phyloP scores from a whole-genome alignment of 1,284 basidiomycete species.

The Naganishia cerealis region DNA sequence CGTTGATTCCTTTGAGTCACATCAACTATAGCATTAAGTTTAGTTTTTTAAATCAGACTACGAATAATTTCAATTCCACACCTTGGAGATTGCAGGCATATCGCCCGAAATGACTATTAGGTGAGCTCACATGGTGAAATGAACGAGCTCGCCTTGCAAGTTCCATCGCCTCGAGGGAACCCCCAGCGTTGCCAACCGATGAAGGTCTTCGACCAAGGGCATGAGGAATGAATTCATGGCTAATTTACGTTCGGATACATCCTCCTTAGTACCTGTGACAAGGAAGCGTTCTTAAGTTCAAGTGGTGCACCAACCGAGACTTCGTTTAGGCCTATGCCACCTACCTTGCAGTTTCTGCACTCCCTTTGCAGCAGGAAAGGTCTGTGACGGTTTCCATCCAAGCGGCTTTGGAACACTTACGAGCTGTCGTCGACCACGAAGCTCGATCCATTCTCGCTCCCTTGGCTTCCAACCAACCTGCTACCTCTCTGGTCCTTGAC shows the following conservation, averaged over 20 bases:
- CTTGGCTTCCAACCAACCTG: too few species aligned
- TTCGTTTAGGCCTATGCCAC: background rate
- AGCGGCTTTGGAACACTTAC: too few species aligned
- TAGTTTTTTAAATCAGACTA: background rate
- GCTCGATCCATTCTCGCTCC: too few species aligned
- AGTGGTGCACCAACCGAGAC: background rate
- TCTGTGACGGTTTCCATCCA: too few species aligned
- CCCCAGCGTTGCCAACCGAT: background rate
- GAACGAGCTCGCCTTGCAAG: background rate
- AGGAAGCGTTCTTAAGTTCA: background rate
- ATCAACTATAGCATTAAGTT: background rate
- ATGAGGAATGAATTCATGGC: background rate
- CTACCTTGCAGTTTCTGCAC: too few species aligned
- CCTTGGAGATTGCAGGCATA: conserved; percentile 6
- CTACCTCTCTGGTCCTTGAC: too few species aligned
- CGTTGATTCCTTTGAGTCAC: background rate
- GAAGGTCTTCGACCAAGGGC: conserved; percentile 1
- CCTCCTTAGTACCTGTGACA: background rate
- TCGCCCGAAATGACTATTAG: background rate
- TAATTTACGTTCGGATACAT: background rate
- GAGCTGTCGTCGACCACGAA: too few species aligned
- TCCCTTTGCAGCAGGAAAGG: too few species aligned
- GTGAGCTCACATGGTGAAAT: background rate
- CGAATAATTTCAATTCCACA: background rate
- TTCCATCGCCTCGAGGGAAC: background rate